A percentile compares a stretch with the other conserved stretches of the same genome.
Evolutionary conservation across 2,329 filamentous ascomycete genomes (phyloP).

Genomic region (Aspergillus clavatus): DNA sequence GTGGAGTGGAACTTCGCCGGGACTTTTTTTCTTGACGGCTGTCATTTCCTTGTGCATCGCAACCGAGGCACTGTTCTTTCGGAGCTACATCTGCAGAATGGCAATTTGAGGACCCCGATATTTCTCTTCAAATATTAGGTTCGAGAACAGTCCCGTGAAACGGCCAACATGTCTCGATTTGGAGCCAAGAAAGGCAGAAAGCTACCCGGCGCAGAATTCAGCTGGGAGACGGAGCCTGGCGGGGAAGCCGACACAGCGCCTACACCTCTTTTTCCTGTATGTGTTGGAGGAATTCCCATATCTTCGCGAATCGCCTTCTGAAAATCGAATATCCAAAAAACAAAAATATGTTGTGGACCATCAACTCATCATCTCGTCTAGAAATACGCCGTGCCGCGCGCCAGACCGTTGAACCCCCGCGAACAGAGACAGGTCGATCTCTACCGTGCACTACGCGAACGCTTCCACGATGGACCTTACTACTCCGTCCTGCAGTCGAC

Average conservation of each 20-base stretch:
- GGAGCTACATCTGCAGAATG: not conserved
- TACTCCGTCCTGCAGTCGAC: conserved; percentile 50
- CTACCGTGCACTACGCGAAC: conserved; percentile 50
- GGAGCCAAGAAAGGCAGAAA: conserved; percentile 36
- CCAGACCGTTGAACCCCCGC: conserved; percentile 27
- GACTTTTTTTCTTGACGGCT: conserved; percentile 20
- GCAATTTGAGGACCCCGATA: not conserved
- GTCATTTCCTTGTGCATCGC: too few relatives aligned
- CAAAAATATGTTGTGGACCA: too few relatives aligned
- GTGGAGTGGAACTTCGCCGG: conserved; percentile 17
- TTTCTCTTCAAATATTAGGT: not conserved
- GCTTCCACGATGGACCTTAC: conserved; percentile 56
- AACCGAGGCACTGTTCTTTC: not conserved
- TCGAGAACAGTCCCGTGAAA: not conserved
- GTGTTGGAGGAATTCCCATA: too few relatives aligned
- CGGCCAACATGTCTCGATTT: conserved; percentile 36
- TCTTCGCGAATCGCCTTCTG: not conserved
- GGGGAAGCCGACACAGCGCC: conserved; percentile 42
- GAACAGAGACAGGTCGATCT: conserved; percentile 48
- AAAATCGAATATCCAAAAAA: too few relatives aligned
- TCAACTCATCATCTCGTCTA: conserved; percentile 12
- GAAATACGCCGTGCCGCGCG: conserved; percentile 36
- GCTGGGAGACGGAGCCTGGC: conserved; percentile 37
- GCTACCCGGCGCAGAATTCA: conserved; percentile 40
- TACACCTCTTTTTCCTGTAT: conserved; percentile 45